A percentile compares a stretch with the other conserved stretches of the same genome.
phyloP scores from a whole-genome alignment of 2,329 filamentous ascomycete species.

The Epichloe gansuensis region DNA sequence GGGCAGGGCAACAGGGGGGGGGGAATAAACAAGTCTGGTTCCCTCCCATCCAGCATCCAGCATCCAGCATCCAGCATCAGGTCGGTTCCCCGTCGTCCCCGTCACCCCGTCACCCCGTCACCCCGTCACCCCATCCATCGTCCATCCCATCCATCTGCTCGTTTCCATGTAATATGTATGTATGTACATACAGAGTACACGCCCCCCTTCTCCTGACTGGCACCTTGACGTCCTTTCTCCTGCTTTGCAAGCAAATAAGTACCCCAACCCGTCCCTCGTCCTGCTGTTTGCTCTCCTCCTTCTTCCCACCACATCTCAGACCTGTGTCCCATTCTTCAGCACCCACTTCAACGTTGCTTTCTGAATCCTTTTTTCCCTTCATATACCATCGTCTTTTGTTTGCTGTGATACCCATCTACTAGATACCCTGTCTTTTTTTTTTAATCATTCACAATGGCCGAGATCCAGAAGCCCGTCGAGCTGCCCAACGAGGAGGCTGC shows the following conservation, averaged over 20 bases:
- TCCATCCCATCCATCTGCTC: neutral
- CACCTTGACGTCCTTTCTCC: constrained; percentile 8
- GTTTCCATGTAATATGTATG: neutral
- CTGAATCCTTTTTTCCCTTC: constrained; percentile 23
- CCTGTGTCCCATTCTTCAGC: constrained; percentile 16
- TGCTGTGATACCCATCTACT: constrained; percentile 39
- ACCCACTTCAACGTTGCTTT: constrained; percentile 17
- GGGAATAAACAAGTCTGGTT: neutral
- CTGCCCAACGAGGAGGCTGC: constrained; percentile 40
- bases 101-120: neutral
- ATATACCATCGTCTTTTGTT: constrained; percentile 29
- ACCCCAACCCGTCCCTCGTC: constrained; percentile 23
- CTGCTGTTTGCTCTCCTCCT: constrained; percentile 14
- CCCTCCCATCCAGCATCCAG: neutral
- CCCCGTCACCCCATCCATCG: neutral
- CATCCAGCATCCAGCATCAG: neutral
- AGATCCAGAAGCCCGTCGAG: constrained; percentile 51
- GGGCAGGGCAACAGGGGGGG: too few relatives aligned
- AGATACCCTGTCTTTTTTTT: constrained; percentile 23
- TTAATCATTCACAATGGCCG: constrained; percentile 49
- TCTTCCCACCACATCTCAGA: constrained; percentile 20
- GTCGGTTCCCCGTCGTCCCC: neutral
- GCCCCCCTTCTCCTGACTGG: constrained; percentile 7
- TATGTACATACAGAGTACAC: neutral
- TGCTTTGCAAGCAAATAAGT: constrained; percentile 26